A percentile compares a stretch with the other conserved stretches of the same genome.
phyloP scores from a whole-genome alignment of 768 basidiomycete genomes.

The Russula emetica region DNA sequence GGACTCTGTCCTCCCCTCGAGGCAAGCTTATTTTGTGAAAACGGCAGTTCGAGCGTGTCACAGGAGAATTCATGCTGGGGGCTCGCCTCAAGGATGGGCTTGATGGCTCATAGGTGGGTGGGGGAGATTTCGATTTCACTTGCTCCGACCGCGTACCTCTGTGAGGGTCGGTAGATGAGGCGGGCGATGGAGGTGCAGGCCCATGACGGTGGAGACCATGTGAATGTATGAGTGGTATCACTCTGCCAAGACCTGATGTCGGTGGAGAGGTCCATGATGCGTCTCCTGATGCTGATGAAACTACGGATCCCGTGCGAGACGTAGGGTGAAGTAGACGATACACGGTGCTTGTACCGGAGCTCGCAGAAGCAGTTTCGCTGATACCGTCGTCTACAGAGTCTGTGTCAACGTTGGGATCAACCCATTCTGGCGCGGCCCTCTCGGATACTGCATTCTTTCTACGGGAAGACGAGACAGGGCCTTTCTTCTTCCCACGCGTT shows the following conservation, averaged over 20 bases:
- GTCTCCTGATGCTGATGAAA: slow-evolving; percentile 33
- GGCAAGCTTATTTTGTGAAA: slow-evolving; percentile 67
- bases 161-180: slow-evolving; percentile 1
- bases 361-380: slow-evolving; percentile 34
- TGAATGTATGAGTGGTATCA: slow-evolving; percentile 31
- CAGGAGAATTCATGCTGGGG: slow-evolving; percentile 41
- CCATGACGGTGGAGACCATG: slow-evolving; percentile 33
- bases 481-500: slow-evolving; percentile 11
- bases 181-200: slow-evolving; percentile 16
- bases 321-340: slow-evolving; percentile 35
- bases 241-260: slow-evolving; percentile 19
- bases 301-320: slow-evolving; percentile 47
- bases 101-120: slow-evolving; percentile 1
- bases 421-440: slow-evolving; percentile 5
- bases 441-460: slow-evolving; percentile 11
- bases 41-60: slow-evolving; percentile 65
- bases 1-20: slow-evolving; percentile 47
- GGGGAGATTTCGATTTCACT: slow-evolving; percentile 13
- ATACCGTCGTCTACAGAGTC: slow-evolving; percentile 28
- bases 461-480: not conserved
- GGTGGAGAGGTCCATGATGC: slow-evolving; percentile 30
- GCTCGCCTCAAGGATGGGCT: slow-evolving; percentile 19
- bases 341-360: slow-evolving; percentile 40
- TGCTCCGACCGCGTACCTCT: slow-evolving; percentile 21
- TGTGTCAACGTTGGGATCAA: slow-evolving; percentile 16